A percentile compares a stretch with the other conserved stretches of the same genome.
These are phyloP conservation scores for Paramecium primaurelia DNA, from an alignment of 73 alveolate genomes.

Conservation along the genomic window DNA sequence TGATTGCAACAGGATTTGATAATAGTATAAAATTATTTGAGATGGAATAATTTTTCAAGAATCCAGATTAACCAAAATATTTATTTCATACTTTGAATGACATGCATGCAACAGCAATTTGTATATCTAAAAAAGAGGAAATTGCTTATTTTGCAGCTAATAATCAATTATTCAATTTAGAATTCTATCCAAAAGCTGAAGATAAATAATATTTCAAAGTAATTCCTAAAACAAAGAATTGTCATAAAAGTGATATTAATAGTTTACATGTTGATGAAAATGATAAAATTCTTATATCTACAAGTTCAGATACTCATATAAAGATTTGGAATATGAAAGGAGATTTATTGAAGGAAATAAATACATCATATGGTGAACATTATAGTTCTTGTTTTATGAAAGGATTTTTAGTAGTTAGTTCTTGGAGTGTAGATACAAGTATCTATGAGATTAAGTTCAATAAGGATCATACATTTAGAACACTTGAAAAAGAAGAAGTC, in stretches of 20 bases:
- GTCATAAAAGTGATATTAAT: slow-evolving; percentile 19
- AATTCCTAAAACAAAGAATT: slow-evolving; percentile 7
- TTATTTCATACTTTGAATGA: background rate
- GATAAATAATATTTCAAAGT: background rate
- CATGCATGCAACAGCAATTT: slow-evolving; percentile 48
- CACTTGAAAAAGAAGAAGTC: background rate
- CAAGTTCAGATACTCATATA: background rate
- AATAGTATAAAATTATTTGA: slow-evolving; percentile 25
- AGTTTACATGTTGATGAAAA: slow-evolving; percentile 15
- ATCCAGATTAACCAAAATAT: slow-evolving; percentile 25
- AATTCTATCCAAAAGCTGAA: slow-evolving; percentile 29
- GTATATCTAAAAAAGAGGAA: slow-evolving; percentile 7
- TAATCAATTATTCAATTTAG: background rate
- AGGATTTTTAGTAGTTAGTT: background rate
- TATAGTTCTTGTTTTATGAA: background rate
- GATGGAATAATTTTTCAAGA: background rate
- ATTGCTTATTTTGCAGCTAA: background rate
- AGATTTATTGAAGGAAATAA: background rate
- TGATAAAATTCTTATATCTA: background rate
- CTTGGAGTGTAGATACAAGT: slow-evolving; percentile 9
- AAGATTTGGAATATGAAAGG: slow-evolving; percentile 35
- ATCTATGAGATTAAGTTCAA: background rate
- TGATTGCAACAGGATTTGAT: background rate
- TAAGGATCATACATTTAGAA: slow-evolving; percentile 37
- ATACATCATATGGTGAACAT: slow-evolving; percentile 30